A percentile compares a stretch with the other conserved stretches of the same genome.
These are phyloP conservation scores for Xylariaceae sp. DNA, from an alignment of 2,329 filamentous ascomycete genomes.

Conservation along the genomic window DNA sequence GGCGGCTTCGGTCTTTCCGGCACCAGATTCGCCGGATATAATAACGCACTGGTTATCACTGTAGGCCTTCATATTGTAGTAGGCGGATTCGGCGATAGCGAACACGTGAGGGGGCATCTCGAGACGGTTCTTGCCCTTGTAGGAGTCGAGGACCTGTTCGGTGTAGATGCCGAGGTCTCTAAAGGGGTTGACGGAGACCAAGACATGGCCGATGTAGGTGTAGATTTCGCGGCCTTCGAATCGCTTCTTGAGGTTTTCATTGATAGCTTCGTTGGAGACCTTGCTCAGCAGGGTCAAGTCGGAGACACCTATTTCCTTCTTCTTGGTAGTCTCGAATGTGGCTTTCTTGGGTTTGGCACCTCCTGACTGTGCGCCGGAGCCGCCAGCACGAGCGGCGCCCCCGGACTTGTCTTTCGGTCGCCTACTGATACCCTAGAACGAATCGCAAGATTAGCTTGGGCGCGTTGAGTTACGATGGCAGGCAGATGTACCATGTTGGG, in stretches of 20 bases:
- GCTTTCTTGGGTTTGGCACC: constrained; percentile 83
- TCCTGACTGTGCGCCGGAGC: constrained; percentile 28
- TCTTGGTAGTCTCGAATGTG: constrained; percentile 92
- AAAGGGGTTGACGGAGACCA: constrained; percentile 98
- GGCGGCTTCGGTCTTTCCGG: constrained; percentile 96
- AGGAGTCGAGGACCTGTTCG: constrained; percentile 86
- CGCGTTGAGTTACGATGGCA: background rate
- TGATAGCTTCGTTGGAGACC: constrained; percentile 98
- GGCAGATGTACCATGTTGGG: constrained; percentile 25
- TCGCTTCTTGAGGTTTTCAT: constrained; percentile 96
- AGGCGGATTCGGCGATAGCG: constrained; percentile 89
- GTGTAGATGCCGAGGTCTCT: constrained; percentile 97
- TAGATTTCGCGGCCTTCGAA: constrained; percentile 98
- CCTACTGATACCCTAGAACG: constrained; percentile 43
- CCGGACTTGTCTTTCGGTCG: constrained; percentile 44
- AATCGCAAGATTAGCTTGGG: constrained; percentile 12
- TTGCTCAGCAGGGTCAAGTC: constrained; percentile 97
- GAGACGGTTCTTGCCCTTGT: constrained; percentile 93
- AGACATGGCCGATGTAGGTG: constrained; percentile 98
- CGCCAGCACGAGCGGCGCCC: constrained; percentile 34
- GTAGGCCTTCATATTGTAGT: constrained; percentile 99
- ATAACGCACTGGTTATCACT: constrained; percentile 99
- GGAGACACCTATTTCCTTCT: constrained; percentile 98
- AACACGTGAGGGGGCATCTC: constrained; percentile 96
- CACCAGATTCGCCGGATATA: constrained; percentile 96